These are phyloP conservation scores for Penicillium sp. DNA, from an alignment of 2,329 filamentous ascomycete genomes.

Conservation along the genomic window DNA sequence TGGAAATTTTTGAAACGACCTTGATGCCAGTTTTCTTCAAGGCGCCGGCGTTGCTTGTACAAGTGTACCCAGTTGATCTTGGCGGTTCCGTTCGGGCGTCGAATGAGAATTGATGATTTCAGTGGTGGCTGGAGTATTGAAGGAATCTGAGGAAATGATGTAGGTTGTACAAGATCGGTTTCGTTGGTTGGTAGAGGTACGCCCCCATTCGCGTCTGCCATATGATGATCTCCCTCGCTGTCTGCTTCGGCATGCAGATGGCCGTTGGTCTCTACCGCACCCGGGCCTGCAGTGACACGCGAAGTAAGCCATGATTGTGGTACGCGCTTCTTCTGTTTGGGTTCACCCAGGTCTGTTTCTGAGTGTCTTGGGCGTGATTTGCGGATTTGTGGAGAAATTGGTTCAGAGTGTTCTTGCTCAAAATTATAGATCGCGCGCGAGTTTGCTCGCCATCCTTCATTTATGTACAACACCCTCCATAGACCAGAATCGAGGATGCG, in stretches of 20 bases:
- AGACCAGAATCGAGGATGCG: constrained; percentile 79
- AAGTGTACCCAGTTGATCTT: constrained; percentile 90
- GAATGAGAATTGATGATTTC: constrained; percentile 34
- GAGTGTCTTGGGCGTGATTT: constrained; percentile 50
- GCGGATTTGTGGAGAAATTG: constrained; percentile 38
- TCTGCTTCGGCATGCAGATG: constrained; percentile 25
- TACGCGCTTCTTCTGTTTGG: constrained; percentile 55
- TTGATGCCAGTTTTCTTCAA: constrained; percentile 90
- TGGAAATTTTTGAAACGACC: constrained; percentile 85
- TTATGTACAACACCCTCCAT: constrained; percentile 79
- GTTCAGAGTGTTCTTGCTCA: constrained; percentile 56
- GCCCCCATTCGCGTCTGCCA: constrained; percentile 42
- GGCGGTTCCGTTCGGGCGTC: constrained; percentile 34
- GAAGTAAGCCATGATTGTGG: constrained; percentile 47
- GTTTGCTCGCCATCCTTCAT: constrained; percentile 83
- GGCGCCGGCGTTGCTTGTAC: constrained; percentile 78
- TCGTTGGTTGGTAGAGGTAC: constrained; percentile 14
- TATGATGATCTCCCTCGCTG: constrained; percentile 43
- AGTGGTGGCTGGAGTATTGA: constrained; percentile 22
- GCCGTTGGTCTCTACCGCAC: background rate
- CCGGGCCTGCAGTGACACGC: constrained; percentile 25
- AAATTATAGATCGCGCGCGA: constrained; percentile 64
- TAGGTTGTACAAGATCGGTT: constrained; percentile 11
- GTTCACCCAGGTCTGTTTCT: constrained; percentile 51
- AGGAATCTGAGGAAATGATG: constrained; percentile 7